These are phyloP conservation scores for Verruconis gallopava DNA, from an alignment of 2,329 filamentous ascomycete genomes.

Conservation along the genomic window DNA sequence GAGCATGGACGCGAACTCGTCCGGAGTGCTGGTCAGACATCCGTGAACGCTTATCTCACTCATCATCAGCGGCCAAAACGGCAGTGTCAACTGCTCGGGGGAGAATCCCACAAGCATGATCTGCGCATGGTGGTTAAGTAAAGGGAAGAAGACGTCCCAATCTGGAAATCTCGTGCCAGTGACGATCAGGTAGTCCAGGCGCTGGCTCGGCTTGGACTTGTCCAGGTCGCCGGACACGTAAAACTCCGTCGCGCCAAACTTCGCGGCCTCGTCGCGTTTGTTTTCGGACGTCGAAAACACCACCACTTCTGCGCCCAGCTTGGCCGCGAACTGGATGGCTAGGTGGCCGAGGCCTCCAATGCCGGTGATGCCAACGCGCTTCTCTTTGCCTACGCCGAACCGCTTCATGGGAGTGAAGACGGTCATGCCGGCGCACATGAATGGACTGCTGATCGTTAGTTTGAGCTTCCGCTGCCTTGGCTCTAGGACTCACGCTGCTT, in stretches of 20 bases:
- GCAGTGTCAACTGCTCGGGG: not conserved
- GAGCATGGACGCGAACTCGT: conserved; percentile 16
- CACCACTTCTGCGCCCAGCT: conserved; percentile 17
- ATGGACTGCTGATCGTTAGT: no score
- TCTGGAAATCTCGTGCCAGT: conserved; percentile 16
- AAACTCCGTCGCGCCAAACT: conserved; percentile 16
- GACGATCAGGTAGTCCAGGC: conserved; percentile 15
- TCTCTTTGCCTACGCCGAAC: not conserved
- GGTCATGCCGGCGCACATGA: conserved; percentile 8
- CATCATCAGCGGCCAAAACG: conserved; percentile 14
- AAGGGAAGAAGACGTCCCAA: conserved; percentile 3
- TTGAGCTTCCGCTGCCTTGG: no score
- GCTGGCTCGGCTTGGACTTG: conserved; percentile 13
- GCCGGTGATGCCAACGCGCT: conserved; percentile 6
- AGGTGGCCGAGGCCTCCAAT: conserved; percentile 9
- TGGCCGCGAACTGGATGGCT: conserved; percentile 9
- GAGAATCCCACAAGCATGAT: not conserved
- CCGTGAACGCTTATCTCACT: conserved; percentile 15
- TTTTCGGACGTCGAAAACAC: conserved; percentile 15
- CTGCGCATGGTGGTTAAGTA: not conserved
- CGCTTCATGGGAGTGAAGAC: conserved; percentile 5
- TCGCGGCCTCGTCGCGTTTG: conserved; percentile 15
- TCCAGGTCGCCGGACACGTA: conserved; percentile 17
- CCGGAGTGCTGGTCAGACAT: conserved; percentile 15
- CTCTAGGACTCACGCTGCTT: no score